Base-by-base conservation (phyloP, 1,284 basidiomycete genomes). In the Ganoderma lucidum region DNA sequence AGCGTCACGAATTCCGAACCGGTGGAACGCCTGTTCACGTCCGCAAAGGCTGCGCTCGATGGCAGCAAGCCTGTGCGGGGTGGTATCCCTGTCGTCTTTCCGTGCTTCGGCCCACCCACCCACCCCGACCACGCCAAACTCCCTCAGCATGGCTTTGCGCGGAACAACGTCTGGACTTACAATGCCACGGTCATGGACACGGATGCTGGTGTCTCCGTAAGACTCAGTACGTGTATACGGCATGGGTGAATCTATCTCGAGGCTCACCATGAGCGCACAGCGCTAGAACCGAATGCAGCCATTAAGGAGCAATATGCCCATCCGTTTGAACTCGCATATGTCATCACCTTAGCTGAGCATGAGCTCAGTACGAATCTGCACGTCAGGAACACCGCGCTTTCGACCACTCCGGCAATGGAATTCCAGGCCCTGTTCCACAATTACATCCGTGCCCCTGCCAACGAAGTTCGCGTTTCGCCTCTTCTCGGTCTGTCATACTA, bases 341-440 rank as follows among this genome's bases (percentile, higher is more conserved):
- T 94, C 56, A 90, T 97, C 53, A 95, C 93, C 5, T 83, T 97
- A 65, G 84, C 88, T 6, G 89, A 87, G 71, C 87, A 94, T 78
- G 88, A 93, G 78, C 83, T 97, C 68, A 89, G 86, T 73, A 94
- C 93, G 42, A 90, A 93, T 77, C 82, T 97, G 14, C 92, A 94
- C 78, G 90, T 97, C 69, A 86, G 85, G 71, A 96, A 96, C 77
- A 85, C 86, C 0, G 88, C 87, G 6, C 76, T 82, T 0, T 82
- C 85, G 32, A 78, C 77, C 71, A 70, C 80, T 0, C 82, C 86
- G 65, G 73, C 80, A 3, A 86, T 96, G 64, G 89, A 91, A 77
- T 97, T 96, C 83, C 96, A 97, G 80, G 92, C 94, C 1, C 84
- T 97, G 44, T 86, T 97, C 68, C 96, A 97, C 81, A 95, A 87